phyloP scores from a whole-genome alignment of 345 rosid genomes.

The Salix exigua region DNA sequence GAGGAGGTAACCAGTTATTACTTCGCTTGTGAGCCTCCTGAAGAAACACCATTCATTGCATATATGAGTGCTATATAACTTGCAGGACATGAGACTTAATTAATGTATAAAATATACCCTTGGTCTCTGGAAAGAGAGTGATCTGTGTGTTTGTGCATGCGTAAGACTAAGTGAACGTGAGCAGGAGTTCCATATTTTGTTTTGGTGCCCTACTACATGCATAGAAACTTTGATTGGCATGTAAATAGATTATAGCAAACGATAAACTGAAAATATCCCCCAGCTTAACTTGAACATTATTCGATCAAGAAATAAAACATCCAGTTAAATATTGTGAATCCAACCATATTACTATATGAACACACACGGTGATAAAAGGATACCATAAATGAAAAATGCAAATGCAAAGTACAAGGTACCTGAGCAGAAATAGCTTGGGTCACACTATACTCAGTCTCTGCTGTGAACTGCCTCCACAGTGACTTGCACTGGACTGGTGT shows the following conservation, averaged over 20 bases:
- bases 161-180: too few relatives aligned
- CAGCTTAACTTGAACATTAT: neutral
- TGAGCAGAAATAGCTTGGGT: conserved; percentile 65
- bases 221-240: too few relatives aligned
- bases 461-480: conserved; percentile 30
- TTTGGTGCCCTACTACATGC: too few relatives aligned
- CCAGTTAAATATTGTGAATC: neutral
- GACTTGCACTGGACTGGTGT: conserved; percentile 29
- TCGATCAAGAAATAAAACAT: neutral
- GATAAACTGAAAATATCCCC: neutral
- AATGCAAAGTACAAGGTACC: conserved; percentile 28
- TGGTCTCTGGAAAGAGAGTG: too few relatives aligned
- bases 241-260: too few relatives aligned
- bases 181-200: too few relatives aligned
- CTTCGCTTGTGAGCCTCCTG: conserved; percentile 71
- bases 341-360: neutral
- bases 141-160: too few relatives aligned
- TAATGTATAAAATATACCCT: too few relatives aligned
- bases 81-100: too few relatives aligned
- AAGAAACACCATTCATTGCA: conserved; percentile 7
- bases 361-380: neutral
- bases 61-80: neutral
- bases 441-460: conserved; percentile 27
- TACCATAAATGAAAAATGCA: neutral
- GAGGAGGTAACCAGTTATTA: conserved; percentile 73